Evolutionary conservation across 1,139 yeast genomes (phyloP), one percentile per base, ranked within the genome.

Genomic region (Geotrichum europaeum): DNA sequence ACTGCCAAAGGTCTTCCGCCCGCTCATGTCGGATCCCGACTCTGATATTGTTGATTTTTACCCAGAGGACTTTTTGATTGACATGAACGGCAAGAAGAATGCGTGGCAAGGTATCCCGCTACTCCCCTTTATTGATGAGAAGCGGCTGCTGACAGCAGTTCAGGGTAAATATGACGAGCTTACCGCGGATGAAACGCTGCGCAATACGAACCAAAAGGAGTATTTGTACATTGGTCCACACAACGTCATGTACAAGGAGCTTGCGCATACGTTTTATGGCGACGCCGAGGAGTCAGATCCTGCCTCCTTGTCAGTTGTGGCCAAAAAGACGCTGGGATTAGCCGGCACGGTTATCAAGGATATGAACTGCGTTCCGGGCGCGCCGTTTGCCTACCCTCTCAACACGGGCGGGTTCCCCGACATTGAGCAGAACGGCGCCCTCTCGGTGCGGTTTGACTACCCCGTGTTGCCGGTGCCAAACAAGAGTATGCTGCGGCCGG

Each of bases 91-190:
- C 32, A 89, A 89, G 66, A 90, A 88, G 67, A 87, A 87, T 90
- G 81, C 95, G 57, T 92, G 98, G 98, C 96, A 90, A 72, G 97
- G 96, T 59, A 87, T 92, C 68, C 95, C 96, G 0, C 76, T 92
- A 55, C 76, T 92, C 62, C 97, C 98, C 0, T 92, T 92, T 67
- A 92, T 92, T 68, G 97, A 92, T 68, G 96, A 89, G 68, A 73
- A 73, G n/a, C 78, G 96, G 67, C 78, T 92, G 56, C 75, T 91
- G 60, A 75, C 76, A 13, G 86, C 85, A 1, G 96, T 91, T 3
- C 81, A 82, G 58, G 82, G 76, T 2, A 84, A 86, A 63, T 92
- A 92, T 70, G 76, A 79, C 1, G 74, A 78, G 49, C 77, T 92
- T 56, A 81, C 91, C 0, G 87, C 82, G 1, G 85, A 79, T n/a